Base-by-base conservation (phyloP, 345 rosid species). In the Carallia pectinifolia region DNA sequence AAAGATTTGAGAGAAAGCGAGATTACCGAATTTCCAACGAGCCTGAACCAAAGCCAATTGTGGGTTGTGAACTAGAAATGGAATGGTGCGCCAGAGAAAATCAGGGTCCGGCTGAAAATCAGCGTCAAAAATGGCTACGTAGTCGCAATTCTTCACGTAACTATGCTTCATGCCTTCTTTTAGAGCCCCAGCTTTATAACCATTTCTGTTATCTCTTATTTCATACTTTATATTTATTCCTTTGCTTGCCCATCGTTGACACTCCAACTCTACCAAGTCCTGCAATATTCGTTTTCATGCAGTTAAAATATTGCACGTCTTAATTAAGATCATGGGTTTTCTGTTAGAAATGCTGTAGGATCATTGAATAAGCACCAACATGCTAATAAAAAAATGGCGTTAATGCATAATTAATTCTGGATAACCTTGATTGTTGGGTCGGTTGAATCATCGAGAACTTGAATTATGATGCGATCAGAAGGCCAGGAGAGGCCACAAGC, bases 401-500 rank as follows among this genome's bases (percentile, higher is more conserved):
- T 23, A 23, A 23, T 23, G 23, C 23, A 30, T 9, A 15, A 70
- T 70, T 18, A 27, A 27, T 15, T 30, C 12, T 0, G 17, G 1
- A 7, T 40, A 90, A 90, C 99, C 88, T 89, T 95, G 82, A 90
- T 86, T 6, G 77, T 74, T 37, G 91, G 90, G 81, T 92, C 99
- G 13, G 99, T 95, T 52, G 99, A 92, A 71, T 95, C 99, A 58
- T 95, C 99, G 40, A 90, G 97, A 67, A 90, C 97, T 84, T 95
- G 99, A 64, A 88, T 81, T 23, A 92, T 77, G 71, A 95, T 84
- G 47, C 98, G 83, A 79, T 90, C 98, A 15, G 97, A 87, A 17
- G 99, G 99, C 99, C 99, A 90, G 0, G 99, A 92, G 62, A 95
- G 96, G 0, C 97, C 96, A 75, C 97, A 94, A 15, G 97, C 97